Evolutionary conservation across 129 eudicot species (phyloP), one percentile per base, ranked within the genome.

Genomic region (Smallanthus sonchifolius): DNA sequence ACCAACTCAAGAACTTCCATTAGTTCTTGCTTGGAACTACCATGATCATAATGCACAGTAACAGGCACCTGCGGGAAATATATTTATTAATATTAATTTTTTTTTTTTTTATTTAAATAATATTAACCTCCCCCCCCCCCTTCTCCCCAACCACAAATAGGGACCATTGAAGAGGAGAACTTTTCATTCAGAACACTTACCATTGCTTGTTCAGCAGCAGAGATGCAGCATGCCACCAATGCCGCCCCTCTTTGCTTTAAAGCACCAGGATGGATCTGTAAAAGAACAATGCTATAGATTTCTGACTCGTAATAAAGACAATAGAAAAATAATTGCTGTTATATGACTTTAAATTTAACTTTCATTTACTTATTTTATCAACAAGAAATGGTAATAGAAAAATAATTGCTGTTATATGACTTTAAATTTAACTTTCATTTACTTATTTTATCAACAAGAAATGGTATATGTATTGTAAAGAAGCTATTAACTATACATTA

Each of bases 1-100:
- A 95, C 99, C 89, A 91, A 61, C 80, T 95, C 96, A 55, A 91
- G 81, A 84, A 84, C 88, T 84, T 88, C 97, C 71, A 95, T 75
- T 76, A 95, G 66, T 77, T 95, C 94, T 85, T 82, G 79, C 79
- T 91, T 95, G 66, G 94, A 88, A 84, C 80, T 82, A 65, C 99
- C 99, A 79, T 95, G 99, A 84, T 95, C 99, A 78, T 86, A 95
- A 84, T 95, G 97, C 65, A 95, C 90, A 0, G 95, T 95, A n/a
- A 95, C 76, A 35, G 99, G 99, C 57, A 95, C 99, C 99, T 95
- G 88, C 56, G 67, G 34, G 51, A 67, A 55, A 59, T 32, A 40
- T 8, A 36, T 3, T 42, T 15, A 42, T 69, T 57, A 59, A 16
- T 55, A 9, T 5, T 34, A n/a, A 8, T 20, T 14, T 39, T 65